Evolutionary conservation across 495 filamentous ascomycete genomes (phyloP).

Genomic region (Lophiostoma macrostomum): DNA sequence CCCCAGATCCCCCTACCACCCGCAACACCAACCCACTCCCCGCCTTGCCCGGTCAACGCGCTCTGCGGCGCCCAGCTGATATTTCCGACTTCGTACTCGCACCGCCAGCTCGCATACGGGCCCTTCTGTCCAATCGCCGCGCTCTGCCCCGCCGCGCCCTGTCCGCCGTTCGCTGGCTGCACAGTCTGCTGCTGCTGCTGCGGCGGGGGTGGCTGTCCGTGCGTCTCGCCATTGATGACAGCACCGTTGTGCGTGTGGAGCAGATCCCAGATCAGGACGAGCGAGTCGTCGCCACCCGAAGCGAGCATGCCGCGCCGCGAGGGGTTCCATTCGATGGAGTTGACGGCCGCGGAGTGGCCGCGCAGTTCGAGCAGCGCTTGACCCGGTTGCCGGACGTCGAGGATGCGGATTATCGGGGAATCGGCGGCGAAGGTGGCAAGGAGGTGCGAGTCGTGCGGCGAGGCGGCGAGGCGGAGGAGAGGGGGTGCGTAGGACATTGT

Average conservation of each 20-base stretch:
- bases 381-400: conserved; percentile 94
- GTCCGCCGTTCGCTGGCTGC: conserved; percentile 33
- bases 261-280: conserved; percentile 92
- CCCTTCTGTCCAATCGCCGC: conserved; percentile 41
- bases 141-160: conserved; percentile 30
- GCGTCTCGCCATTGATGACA: conserved; percentile 40
- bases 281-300: conserved; percentile 85
- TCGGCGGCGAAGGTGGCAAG: conserved; percentile 96
- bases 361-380: conserved; percentile 92
- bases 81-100: conserved; percentile 94
- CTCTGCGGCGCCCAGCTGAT: conserved; percentile 90
- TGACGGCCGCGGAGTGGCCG: conserved; percentile 82
- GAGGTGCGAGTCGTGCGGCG: conserved; percentile 91
- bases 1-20: conserved; percentile 92
- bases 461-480: conserved; percentile 82
- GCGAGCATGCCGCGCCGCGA: conserved; percentile 81
- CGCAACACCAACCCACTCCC: conserved; percentile 92
- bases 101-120: conserved; percentile 84
- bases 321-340: conserved; percentile 94
- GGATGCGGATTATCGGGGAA: conserved; percentile 86
- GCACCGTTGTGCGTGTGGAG: conserved; percentile 57
- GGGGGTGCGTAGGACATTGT: conserved; percentile 79
- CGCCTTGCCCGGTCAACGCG: conserved; percentile 64
- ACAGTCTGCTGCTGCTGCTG: conserved; percentile 4
- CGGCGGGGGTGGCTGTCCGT: conserved; percentile 51